phyloP scores from a whole-genome alignment of 345 rosid genomes.

The Lumnitzera racemosa region DNA sequence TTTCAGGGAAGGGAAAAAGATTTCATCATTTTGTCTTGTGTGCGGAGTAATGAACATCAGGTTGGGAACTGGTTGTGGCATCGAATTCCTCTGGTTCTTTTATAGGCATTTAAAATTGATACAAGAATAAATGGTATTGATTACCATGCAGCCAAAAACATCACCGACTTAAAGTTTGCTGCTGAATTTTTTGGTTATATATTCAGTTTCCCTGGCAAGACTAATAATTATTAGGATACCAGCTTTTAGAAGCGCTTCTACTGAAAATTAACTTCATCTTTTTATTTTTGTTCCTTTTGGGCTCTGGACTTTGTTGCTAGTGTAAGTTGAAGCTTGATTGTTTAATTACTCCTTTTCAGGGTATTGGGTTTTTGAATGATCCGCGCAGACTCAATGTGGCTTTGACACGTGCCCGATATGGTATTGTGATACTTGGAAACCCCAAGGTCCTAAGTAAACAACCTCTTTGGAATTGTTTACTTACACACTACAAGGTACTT shows the following conservation, averaged over 20 bases:
- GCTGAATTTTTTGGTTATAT: too few species aligned
- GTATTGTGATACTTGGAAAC: slow-evolving; percentile 95
- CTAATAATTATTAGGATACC: too few species aligned
- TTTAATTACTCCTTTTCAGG: slow-evolving; percentile 39
- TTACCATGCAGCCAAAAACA: too few species aligned
- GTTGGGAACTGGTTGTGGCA: slow-evolving; percentile 27
- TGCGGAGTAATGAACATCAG: slow-evolving; percentile 99
- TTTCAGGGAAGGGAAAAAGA: slow-evolving; percentile 99
- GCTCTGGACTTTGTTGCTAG: too few species aligned
- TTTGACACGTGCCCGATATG: slow-evolving; percentile 96
- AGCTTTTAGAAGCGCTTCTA: too few species aligned
- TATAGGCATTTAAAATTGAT: too few species aligned
- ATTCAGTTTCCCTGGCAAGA: too few species aligned
- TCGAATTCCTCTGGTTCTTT: too few species aligned
- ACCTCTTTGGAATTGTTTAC: slow-evolving; percentile 91
- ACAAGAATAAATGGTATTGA: too few species aligned
- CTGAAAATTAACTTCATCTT: background rate
- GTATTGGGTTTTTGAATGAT: slow-evolving; percentile 98
- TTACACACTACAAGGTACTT: slow-evolving; percentile 92
- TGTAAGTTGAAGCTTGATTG: background rate
- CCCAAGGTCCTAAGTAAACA: slow-evolving; percentile 99
- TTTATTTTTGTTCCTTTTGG: too few species aligned
- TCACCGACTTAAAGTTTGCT: too few species aligned
- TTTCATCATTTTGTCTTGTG: slow-evolving; percentile 96
- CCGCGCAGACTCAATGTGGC: slow-evolving; percentile 99